phyloP scores from a whole-genome alignment of 148 eudicot species.

The Mesembryanthemum crystallinum region DNA sequence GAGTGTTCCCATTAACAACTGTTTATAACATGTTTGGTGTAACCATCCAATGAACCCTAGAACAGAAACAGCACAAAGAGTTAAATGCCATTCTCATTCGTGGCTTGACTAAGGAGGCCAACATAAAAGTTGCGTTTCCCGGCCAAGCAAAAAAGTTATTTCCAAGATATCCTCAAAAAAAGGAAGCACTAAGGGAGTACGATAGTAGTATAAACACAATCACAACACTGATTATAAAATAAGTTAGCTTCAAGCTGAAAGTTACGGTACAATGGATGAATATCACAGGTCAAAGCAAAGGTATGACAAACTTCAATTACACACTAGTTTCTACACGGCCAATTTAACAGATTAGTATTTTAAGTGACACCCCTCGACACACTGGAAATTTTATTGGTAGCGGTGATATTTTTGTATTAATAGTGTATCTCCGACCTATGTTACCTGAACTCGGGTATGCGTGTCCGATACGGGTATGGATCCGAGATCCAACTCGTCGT shows the following conservation, averaged over 20 bases:
- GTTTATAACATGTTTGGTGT: not conserved
- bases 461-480: too few species aligned
- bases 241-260: not conserved
- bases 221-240: not conserved
- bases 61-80: not conserved
- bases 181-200: not conserved
- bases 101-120: not conserved
- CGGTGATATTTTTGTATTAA: too few species aligned
- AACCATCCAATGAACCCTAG: not conserved
- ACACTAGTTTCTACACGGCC: not conserved
- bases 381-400: too few species aligned
- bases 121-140: not conserved
- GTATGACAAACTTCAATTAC: not conserved
- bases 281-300: not conserved
- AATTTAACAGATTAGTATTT: too few species aligned
- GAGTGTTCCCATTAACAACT: not conserved
- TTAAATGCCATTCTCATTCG: not conserved
- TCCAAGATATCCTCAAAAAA: not conserved
- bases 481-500: too few species aligned
- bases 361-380: too few species aligned
- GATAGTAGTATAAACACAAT: not conserved
- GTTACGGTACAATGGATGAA: not conserved
- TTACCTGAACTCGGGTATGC: too few species aligned
- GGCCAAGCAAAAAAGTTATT: not conserved
- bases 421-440: too few species aligned